Percentiles rank a stretch among this genome's conserved stretches.
Evolutionary conservation across 139 green algal species (phyloP).

Genomic region (Ulvella scutata): DNA sequence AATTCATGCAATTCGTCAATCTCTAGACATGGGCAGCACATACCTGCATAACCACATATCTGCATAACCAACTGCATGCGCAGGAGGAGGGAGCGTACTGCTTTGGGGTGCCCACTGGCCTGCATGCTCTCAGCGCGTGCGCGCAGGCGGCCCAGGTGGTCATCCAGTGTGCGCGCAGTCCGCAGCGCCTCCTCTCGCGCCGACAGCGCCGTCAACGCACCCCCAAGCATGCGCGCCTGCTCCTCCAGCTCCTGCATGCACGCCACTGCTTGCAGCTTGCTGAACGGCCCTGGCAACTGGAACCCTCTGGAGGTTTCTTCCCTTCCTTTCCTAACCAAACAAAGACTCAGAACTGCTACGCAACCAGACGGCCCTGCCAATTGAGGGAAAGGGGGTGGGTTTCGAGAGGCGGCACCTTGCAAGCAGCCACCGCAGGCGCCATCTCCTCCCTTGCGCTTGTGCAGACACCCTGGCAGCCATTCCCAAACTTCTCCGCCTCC

Average conservation of each 20-base stretch:
- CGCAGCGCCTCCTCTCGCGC: neutral
- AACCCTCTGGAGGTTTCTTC: no score
- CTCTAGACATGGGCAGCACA: no score
- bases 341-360: no score
- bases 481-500: neutral
- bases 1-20: no score
- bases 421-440: neutral
- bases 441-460: neutral
- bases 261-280: no score
- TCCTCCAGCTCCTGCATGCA: neutral
- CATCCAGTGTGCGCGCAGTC: neutral
- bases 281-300: no score
- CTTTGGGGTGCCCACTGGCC: neutral
- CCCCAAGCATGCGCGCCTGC: conserved; percentile 1
- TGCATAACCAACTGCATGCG: no score
- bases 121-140: neutral
- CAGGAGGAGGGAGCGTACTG: neutral
- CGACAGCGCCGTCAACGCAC: neutral
- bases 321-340: no score
- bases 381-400: no score
- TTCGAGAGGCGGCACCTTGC: neutral
- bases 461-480: neutral
- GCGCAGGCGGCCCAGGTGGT: neutral
- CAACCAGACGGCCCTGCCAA: no score
- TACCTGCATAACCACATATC: no score